These are phyloP conservation scores for Fraxinus latifolia DNA, from an alignment of 305 asterid species.

Conservation along the genomic window DNA sequence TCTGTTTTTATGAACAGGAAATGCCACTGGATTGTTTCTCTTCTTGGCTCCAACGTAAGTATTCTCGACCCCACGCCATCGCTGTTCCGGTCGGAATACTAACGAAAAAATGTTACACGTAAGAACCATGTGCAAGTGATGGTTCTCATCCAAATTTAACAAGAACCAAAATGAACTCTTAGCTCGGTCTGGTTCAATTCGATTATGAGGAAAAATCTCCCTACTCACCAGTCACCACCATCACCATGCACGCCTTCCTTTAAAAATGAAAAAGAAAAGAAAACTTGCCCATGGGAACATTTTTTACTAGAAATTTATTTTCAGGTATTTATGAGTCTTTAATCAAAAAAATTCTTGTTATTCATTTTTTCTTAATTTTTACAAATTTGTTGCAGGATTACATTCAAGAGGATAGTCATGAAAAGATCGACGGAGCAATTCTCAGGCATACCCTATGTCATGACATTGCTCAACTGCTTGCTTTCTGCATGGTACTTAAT, in stretches of 20 bases:
- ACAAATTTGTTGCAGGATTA: constrained; percentile 27
- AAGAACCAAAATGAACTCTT: background rate
- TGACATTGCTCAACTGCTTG: constrained; percentile 45
- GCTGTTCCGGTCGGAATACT: background rate
- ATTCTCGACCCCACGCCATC: background rate
- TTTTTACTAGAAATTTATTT: background rate
- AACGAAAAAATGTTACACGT: background rate
- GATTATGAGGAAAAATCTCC: background rate
- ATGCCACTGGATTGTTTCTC: constrained; percentile 6
- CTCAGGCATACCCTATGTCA: constrained; percentile 43
- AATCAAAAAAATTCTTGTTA: background rate
- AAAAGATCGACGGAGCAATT: constrained; percentile 38
- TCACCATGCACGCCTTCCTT: background rate
- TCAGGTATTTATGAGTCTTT: background rate
- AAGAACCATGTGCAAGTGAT: background rate
- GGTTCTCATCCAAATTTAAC: background rate
- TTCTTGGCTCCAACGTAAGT: constrained; percentile 14
- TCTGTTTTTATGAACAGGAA: background rate
- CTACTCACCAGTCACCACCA: background rate
- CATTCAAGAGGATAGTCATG: constrained; percentile 39
- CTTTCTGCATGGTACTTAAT: constrained; percentile 35
- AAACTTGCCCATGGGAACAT: background rate
- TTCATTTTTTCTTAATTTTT: background rate
- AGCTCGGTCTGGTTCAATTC: background rate
- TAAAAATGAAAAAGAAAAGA: background rate